Evolutionary conservation across 352 stramenopile genomes (phyloP), one percentile per base, ranked within the genome.

Genomic region (Elongisporangium senticosum): DNA sequence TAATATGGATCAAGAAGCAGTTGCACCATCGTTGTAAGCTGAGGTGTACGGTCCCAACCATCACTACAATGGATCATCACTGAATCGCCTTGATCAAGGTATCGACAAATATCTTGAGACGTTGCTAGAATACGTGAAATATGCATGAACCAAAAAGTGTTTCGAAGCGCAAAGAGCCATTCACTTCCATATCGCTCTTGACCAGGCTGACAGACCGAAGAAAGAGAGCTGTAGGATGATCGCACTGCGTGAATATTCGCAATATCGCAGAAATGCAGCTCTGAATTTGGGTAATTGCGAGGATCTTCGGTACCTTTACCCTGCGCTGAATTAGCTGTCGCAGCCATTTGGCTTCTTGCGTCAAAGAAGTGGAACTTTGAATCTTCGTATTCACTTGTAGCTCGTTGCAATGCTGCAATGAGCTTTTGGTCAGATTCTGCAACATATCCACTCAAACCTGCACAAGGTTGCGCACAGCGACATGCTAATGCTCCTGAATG

Each of bases 31-130:
- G 75, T 87, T 3, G 86, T 93, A 22, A 99, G 89, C 79, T 99
- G 96, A 5, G 95, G 90, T 6, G 98, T 99, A 15, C 98, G 87
- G 77, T 99, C 98, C 98, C 98, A 99, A 10, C 97, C 97, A 64
- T 99, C 96, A 64, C 90, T 98, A 69, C 98, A 99, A 71, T 99
- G 97, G 50, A 99, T 83, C 69, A 99, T 91, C 7, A 99, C 91
- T 1, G 97, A 97, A 28, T 97, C 83, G 24, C 90, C 81, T 62
- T 98, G 90, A 54, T 90, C 93, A 24, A 99, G 73, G 68, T 91
- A 96, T 51, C 95, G 93, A 26, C 97, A 98, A 11, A 98, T 96
- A 37, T 93, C 83, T 71, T 97, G 96, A 17, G 96, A 86, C 1
- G 95, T 95, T 15, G 84, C 84, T 20, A 99, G 77, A 54, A 99